Evolutionary conservation across 768 basidiomycete genomes (phyloP), one percentile per base, ranked within the genome.

Genomic region (Mycena pura): DNA sequence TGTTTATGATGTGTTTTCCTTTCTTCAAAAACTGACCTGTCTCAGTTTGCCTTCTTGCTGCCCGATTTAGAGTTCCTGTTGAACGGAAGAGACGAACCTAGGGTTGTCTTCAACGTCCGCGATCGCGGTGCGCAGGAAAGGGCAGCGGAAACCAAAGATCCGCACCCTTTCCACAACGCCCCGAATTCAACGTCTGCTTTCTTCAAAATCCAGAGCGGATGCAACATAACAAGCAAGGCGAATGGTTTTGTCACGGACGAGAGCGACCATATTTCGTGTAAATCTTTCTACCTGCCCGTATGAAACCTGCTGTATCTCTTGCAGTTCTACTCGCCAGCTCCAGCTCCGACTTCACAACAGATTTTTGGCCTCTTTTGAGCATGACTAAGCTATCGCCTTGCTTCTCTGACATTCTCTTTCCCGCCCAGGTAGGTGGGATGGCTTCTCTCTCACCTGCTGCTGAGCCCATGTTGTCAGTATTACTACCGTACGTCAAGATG

Each of bases 51-150:
- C 1, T 32, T 15, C 17, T 24, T 67, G 0, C 48, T 67, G n/a
- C 66, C 66, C 15, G 63, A 67, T 29, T 15, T 67, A 29, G 47
- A 57, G 44, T 63, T 67, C 15, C 44, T 67, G 4, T 47, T 67
- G 34, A 67, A 67, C 27, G 66, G 66, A 25, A 43, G 66, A 11
- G 66, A 67, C 36, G 66, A 67, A 21, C 66, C 66, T n/a, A 62
- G 66, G 4, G 62, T 67, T n/a, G 29, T 67, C 5, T 67, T 67
- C 46, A 49, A 67, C 40, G 32, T 21, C 17, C 62, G 40, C 9
- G 47, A 56, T n/a, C 55, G 27, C 21, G 54, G 36, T 11, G 59
- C 51, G 6, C 44, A 19, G 14, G 34, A 36, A 10, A 28, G 10
- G 15, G 63, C 55, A 7, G 15, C 14, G 3, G 29, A 27, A n/a